These are phyloP conservation scores for Parascedosporium putredinis DNA, from an alignment of 2,329 filamentous ascomycete genomes.

Conservation along the genomic window DNA sequence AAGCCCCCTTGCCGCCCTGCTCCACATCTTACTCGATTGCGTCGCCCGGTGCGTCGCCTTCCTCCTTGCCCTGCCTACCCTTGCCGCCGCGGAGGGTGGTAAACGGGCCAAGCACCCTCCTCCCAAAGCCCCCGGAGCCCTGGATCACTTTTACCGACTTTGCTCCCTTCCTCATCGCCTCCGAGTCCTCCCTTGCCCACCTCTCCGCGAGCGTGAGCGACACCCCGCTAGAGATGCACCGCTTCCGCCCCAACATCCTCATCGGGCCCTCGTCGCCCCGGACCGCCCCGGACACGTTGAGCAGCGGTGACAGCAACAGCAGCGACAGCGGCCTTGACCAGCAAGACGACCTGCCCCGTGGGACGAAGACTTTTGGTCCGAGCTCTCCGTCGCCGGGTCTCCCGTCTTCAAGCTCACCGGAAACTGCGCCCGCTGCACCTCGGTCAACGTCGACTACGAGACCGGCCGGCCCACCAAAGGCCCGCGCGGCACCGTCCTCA, in stretches of 20 bases:
- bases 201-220: constrained; percentile 44
- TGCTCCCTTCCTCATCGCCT: constrained; percentile 65
- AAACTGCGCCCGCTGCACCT: constrained; percentile 59
- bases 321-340: constrained; percentile 34
- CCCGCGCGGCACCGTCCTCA: constrained; percentile 51
- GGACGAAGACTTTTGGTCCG: constrained; percentile 65
- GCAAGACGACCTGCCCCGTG: constrained; percentile 30
- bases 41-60: not conserved
- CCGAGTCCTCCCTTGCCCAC: constrained; percentile 57
- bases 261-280: constrained; percentile 5
- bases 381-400: constrained; percentile 34
- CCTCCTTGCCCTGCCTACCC: not conserved
- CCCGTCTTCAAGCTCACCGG: constrained; percentile 48
- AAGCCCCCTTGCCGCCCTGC: not conserved
- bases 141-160: constrained; percentile 63
- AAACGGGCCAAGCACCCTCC: not conserved
- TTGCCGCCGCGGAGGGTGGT: not conserved
- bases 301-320: no score
- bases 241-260: constrained; percentile 66
- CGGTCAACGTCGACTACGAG: constrained; percentile 60
- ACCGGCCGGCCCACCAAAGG: constrained; percentile 49
- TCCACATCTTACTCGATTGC: not conserved
- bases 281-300: no score
- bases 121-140: constrained; percentile 21
- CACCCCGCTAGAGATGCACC: constrained; percentile 45